Conservation (phyloP, 2,329 filamentous ascomycete genomes). For the Sordariomycetes sp. region DNA sequence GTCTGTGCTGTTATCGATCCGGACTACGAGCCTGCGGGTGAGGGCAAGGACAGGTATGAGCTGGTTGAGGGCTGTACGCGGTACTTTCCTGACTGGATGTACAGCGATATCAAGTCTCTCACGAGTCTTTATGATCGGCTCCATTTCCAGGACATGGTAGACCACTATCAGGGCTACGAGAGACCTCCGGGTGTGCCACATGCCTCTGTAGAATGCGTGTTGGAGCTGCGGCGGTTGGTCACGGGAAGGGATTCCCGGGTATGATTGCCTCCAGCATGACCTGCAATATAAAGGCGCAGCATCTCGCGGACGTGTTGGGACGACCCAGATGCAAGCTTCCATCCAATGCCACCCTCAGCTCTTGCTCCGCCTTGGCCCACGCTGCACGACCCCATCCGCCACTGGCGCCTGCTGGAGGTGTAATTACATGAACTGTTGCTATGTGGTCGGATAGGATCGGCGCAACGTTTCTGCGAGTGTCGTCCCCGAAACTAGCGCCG, state of each 20-base stretch:
- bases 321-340: not conserved
- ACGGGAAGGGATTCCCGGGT: not conserved
- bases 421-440: not conserved
- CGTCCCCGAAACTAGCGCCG: not conserved
- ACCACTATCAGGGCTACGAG: not conserved
- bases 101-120: not conserved
- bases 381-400: not conserved
- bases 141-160: not conserved
- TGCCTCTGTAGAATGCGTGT: not conserved
- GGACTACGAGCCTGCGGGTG: not conserved
- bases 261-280: not conserved
- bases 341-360: not conserved
- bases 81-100: not conserved
- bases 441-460: not conserved
- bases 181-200: not conserved
- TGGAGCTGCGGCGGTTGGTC: not conserved
- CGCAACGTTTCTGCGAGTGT: not conserved
- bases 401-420: not conserved
- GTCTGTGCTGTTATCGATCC: not conserved
- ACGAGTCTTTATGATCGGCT: not conserved
- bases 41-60: not conserved
- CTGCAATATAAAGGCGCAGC: not conserved
- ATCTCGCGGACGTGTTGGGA: not conserved
- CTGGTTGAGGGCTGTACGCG: not conserved
- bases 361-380: not conserved